Percentiles rank a stretch among this genome's conserved stretches.
Conservation (phyloP, 305 asterid species). For the Fraxinus platypoda region DNA sequence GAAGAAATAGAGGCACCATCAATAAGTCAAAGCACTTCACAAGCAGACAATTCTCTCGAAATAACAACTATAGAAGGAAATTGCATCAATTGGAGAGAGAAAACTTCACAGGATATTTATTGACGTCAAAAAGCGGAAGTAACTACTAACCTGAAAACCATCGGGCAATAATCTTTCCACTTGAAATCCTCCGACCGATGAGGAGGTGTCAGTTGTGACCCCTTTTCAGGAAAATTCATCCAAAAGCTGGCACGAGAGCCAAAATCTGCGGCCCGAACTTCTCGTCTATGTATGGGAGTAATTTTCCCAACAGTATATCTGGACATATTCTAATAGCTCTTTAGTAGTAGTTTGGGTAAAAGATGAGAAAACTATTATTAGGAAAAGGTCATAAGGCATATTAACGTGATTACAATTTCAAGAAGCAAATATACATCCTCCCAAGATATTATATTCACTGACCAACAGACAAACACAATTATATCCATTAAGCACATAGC, state of each 20-base stretch:
- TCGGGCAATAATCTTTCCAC: conserved; percentile 99
- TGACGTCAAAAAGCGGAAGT: neutral
- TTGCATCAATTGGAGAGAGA: neutral
- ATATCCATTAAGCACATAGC: neutral
- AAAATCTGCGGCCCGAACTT: conserved; percentile 80
- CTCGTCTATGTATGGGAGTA: conserved; percentile 90
- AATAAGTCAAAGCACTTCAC: neutral
- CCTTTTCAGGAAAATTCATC: conserved; percentile 94
- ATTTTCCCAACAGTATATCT: conserved; percentile 98
- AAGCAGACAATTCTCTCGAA: neutral
- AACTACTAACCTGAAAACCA: conserved; percentile 87
- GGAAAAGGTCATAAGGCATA: neutral
- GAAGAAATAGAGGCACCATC: neutral
- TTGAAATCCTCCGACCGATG: conserved; percentile 94
- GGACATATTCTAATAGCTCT: conserved; percentile 29
- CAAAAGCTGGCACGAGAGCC: conserved; percentile 88
- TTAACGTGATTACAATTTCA: neutral
- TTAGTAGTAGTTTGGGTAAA: conserved; percentile 24
- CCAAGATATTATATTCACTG: neutral
- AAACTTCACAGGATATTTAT: neutral
- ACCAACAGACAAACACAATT: neutral
- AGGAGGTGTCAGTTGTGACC: conserved; percentile 85
- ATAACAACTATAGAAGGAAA: neutral
- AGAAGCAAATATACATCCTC: conserved; percentile 12
- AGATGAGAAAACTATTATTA: neutral